Evolutionary conservation across 305 asterid species (phyloP).

Genomic region (Solanum hybrid): DNA sequence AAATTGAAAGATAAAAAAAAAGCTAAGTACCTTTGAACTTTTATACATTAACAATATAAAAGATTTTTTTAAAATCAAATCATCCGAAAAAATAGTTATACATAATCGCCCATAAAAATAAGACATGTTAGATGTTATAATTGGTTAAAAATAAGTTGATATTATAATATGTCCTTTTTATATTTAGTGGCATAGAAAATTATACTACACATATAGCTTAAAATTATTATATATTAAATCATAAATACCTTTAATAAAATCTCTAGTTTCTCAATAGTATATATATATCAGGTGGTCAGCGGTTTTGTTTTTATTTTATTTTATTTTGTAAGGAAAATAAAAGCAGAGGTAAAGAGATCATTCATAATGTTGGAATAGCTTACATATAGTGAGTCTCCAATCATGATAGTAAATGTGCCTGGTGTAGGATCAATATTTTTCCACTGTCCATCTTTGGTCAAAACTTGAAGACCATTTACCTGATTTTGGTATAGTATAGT

Average conservation of each 20-base stretch:
- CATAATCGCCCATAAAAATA: neutral
- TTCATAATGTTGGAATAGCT: neutral
- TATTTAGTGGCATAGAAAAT: no score
- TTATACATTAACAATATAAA: no score
- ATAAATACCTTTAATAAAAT: no score
- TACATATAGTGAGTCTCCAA: constrained; percentile 41
- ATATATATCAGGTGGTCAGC: no score
- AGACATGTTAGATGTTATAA: neutral
- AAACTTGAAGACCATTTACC: constrained; percentile 33
- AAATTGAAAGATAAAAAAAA: neutral
- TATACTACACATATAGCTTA: no score
- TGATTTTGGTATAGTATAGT: constrained; percentile 35
- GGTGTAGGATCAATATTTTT: constrained; percentile 26
- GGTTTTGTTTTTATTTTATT: no score
- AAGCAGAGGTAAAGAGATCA: no score
- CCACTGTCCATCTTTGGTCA: constrained; percentile 40
- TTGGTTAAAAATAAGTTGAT: neutral
- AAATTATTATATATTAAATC: no score
- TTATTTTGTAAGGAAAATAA: no score
- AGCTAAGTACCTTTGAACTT: neutral
- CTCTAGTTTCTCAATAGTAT: no score
- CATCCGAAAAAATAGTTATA: neutral
- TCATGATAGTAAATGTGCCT: constrained; percentile 25
- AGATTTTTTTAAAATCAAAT: neutral
- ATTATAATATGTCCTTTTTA: no score